Percentiles rank a stretch among this genome's conserved stretches.
These are phyloP conservation scores for Strobilomyces dryophilus DNA, from an alignment of 768 basidiomycete genomes.

Conservation along the genomic window DNA sequence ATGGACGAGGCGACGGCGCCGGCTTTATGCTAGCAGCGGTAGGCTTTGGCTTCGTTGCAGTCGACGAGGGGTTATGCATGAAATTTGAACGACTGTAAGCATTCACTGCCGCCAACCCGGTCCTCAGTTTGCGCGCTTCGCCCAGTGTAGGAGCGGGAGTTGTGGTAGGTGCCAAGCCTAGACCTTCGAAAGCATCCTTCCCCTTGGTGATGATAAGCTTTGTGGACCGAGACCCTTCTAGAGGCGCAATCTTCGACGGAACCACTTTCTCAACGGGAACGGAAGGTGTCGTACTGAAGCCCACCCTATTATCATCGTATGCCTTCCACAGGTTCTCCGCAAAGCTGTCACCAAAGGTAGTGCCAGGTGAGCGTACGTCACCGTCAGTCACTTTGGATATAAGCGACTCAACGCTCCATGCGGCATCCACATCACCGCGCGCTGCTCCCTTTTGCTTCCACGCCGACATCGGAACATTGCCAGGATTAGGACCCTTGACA, in stretches of 20 bases:
- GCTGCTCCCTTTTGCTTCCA: conserved; percentile 28
- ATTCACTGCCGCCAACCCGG: conserved; percentile 57
- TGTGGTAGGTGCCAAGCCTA: conserved; percentile 48
- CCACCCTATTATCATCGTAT: conserved; percentile 33
- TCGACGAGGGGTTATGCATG: conserved; percentile 13
- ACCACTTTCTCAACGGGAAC: conserved; percentile 12
- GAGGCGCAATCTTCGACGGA: conserved; percentile 22
- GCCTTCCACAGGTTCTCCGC: conserved; percentile 52
- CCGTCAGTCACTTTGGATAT: conserved; percentile 21
- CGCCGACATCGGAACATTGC: conserved; percentile 17
- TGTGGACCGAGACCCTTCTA: conserved; percentile 30
- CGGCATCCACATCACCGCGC: conserved; percentile 29
- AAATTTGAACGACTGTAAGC: conserved; percentile 28
- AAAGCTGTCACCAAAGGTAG: conserved; percentile 65
- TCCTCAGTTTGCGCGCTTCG: conserved; percentile 69
- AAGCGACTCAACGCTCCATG: conserved; percentile 38
- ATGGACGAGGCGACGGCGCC: conserved; percentile 30
- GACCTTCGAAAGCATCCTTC: conserved; percentile 78
- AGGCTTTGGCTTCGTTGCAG: conserved; percentile 17
- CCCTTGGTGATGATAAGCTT: conserved; percentile 34
- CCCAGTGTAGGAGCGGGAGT: conserved; percentile 64
- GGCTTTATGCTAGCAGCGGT: conserved; percentile 17
- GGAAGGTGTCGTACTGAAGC: conserved; percentile 3
- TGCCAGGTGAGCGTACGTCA: conserved; percentile 20
- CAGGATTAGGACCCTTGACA: conserved; percentile 24